Percentiles rank a stretch among this genome's conserved stretches.
Conservation (phyloP, 306 rosid species). For the Gillenia trifoliata region DNA sequence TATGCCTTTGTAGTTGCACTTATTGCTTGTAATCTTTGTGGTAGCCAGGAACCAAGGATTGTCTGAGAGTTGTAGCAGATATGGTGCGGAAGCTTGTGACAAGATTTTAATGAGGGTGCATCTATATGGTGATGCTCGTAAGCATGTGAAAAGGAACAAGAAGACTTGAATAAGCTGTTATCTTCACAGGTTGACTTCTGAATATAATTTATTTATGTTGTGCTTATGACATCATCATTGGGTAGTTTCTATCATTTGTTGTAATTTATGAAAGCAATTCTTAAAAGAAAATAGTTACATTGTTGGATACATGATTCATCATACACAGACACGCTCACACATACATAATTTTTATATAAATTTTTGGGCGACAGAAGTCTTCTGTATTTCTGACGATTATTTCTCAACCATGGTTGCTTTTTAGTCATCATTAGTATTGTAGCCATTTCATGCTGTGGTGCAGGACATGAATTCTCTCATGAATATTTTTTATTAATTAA, state of each 20-base stretch:
- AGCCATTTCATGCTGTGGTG: not conserved
- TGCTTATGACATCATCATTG: not conserved
- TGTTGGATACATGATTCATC: not conserved
- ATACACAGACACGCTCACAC: too few relatives aligned
- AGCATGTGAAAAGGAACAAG: constrained; percentile 98
- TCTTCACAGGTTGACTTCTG: constrained; percentile 64
- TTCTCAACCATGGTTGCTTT: not conserved
- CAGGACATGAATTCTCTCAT: not conserved
- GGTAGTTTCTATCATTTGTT: not conserved
- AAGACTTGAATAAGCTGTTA: constrained; percentile 68
- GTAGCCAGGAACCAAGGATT: constrained; percentile 91
- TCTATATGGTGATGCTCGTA: constrained; percentile 91
- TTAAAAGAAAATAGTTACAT: not conserved
- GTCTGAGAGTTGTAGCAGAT: constrained; percentile 95
- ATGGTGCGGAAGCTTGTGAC: constrained; percentile 78
- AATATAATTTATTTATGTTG: not conserved
- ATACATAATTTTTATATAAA: not conserved
- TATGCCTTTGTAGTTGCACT: constrained; percentile 9
- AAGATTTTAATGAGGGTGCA: constrained; percentile 81
- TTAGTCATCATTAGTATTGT: not conserved
- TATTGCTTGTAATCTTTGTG: constrained; percentile 28
- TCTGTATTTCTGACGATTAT: not conserved
- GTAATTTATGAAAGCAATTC: not conserved
- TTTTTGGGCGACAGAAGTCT: not conserved
- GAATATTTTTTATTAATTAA: not conserved